Evolutionary conservation across 371 early-diverging fungal species (phyloP), one percentile per base, ranked within the genome.

Genomic region (Haplosporangium sp.): DNA sequence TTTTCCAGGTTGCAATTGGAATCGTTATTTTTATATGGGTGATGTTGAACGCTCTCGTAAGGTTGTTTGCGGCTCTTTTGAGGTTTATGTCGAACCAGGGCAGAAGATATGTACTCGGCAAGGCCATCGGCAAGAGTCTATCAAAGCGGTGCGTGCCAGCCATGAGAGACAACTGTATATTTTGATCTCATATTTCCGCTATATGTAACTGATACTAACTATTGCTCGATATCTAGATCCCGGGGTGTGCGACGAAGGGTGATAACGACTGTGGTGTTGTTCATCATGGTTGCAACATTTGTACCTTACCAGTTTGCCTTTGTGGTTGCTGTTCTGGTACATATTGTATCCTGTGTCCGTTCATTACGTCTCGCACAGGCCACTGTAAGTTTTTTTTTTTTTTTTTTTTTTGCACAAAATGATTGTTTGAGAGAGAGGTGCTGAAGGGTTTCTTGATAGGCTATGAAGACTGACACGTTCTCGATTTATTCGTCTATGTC

Each of bases 291-390:
- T 5, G 89, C 89, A 37, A 89, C 92, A 0, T 86, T 89, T 79
- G 89, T 93, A 21, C 94, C 94, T 1, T 94, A 93, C 80, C 94
- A 94, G 72, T 92, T 93, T 85, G 92, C 92, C 0, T 94, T 92
- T 82, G 83, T 93, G 5, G 89, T 91, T 21, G 91, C 93, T 3
- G 91, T 92, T 64, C 67, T 93, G 36, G 91, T 92, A 10, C 94
- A 94, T 59, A 85, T 89, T 46, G 83, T 91, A 29, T 88, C 89
- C 6, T 88, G 89, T 55, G 82, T 90, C 7, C 83, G 92, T 11
- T 85, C 92, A 3, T 64, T 86, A 59, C 57, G 84, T 20, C 59
- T 73, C 18, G 83, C 82, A 36, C 81, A 82, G 64, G 59, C 66
- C 47, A 58, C 74, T 11, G 88, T 86, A 84, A 82, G 84, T 55